phyloP scores from a whole-genome alignment of 2,329 filamentous ascomycete species.

The Aspergillus brasiliensis region DNA sequence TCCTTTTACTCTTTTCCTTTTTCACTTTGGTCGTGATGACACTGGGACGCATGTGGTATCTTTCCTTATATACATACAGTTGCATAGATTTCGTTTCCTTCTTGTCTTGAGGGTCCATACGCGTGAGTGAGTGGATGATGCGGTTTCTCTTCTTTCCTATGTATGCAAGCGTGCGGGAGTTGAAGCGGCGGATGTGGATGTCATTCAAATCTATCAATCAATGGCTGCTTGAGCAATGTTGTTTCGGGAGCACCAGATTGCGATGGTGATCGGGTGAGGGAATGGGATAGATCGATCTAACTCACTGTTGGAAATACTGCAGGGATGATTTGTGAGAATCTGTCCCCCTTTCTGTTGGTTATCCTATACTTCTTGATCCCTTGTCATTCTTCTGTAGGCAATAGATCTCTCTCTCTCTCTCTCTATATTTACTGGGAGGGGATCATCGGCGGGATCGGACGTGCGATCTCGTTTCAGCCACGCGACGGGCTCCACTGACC shows the following conservation, averaged over 20 bases:
- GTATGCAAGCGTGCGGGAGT: background rate
- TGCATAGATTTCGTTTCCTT: conserved; percentile 21
- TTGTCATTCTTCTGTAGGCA: too few relatives aligned
- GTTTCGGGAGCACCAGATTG: background rate
- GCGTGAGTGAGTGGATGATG: background rate
- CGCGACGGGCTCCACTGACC: conserved; percentile 7
- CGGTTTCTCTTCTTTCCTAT: background rate
- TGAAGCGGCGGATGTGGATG: background rate
- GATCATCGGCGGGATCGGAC: background rate
- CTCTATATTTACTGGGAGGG: background rate
- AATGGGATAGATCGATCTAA: background rate
- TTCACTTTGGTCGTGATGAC: conserved; percentile 13
- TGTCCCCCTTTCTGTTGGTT: too few relatives aligned
- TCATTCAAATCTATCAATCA: background rate
- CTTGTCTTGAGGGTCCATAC: background rate
- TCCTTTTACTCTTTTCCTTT: background rate
- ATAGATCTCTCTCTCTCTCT: too few relatives aligned
- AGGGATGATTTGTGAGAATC: too few relatives aligned
- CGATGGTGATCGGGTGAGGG: background rate
- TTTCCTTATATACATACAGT: conserved; percentile 25
- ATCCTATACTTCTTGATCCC: too few relatives aligned
- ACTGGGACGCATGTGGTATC: conserved; percentile 14
- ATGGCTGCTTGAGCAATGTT: background rate
- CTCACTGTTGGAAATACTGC: too few relatives aligned
- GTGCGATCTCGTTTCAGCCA: conserved; percentile 19